These are phyloP conservation scores for Chlorella ohadii DNA, from an alignment of 139 green algal species.

Conservation along the genomic window DNA sequence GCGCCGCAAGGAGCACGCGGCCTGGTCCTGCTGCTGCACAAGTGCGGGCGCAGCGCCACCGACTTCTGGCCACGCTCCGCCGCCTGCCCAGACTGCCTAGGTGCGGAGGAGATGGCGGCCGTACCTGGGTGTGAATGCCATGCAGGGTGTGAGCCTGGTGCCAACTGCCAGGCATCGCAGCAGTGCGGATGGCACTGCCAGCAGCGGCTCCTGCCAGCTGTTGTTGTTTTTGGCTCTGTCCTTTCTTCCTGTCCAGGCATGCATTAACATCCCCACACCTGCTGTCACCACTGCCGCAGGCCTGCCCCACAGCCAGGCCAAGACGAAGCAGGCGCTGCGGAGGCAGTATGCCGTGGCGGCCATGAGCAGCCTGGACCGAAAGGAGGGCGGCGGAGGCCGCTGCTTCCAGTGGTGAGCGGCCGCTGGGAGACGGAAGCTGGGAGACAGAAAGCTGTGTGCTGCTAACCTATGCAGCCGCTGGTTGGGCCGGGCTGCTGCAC, in stretches of 20 bases:
- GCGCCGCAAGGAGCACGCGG: background rate
- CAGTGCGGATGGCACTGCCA: too few species aligned
- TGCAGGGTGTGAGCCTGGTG: too few species aligned
- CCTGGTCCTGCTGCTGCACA: slow-evolving; percentile 23
- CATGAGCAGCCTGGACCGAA: slow-evolving; percentile 15
- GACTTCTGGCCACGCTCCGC: slow-evolving; percentile 16
- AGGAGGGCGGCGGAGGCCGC: slow-evolving; percentile 7
- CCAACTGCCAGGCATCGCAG: background rate
- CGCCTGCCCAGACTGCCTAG: slow-evolving; percentile 1
- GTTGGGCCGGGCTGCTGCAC: too few species aligned
- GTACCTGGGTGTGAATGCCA: too few species aligned
- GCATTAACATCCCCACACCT: too few species aligned
- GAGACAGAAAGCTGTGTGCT: too few species aligned
- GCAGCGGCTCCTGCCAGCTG: background rate
- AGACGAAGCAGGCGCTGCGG: slow-evolving; percentile 10
- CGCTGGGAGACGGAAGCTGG: too few species aligned
- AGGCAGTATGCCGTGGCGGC: slow-evolving; percentile 9
- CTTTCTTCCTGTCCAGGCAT: too few species aligned
- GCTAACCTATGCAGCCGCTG: too few species aligned
- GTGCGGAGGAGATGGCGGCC: background rate
- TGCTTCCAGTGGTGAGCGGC: background rate
- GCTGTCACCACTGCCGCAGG: background rate
- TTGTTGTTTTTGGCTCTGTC: background rate
- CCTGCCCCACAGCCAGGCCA: slow-evolving; percentile 9
- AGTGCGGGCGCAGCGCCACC: slow-evolving; percentile 9